Evolutionary conservation across 106 monocot genomes (phyloP), one percentile per base, ranked within the genome.

Genomic region (Phalaenopsis aphrodite): DNA sequence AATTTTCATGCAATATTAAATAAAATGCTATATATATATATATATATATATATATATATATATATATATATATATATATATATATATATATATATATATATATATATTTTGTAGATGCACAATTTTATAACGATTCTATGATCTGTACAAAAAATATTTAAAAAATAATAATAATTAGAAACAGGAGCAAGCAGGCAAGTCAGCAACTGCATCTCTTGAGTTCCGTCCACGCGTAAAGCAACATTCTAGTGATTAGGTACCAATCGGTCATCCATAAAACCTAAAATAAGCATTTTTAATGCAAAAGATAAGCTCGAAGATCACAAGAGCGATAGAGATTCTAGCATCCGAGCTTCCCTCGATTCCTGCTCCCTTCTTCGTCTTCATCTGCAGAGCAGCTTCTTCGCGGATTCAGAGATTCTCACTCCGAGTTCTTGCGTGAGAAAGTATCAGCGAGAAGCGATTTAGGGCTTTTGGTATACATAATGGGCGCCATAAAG

Each of bases 401-500:
- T 21, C 48, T 42, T 49, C 3, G 48, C 3, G 43, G 42, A 74
- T 30, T 30, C 74, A 18, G 39, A 37, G 24, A 1, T 73, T 73
- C 42, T 18, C 41, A 41, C 18, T 4, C 49, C n/a, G 23, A 19
- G 18, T 42, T 45, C 75, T 45, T 74, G 19, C 19, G 74, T 5
- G 11, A 74, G 6, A 6, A 4, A 4, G 43, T 45, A 6, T 3
- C 52, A 52, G 9, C 23, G 47, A 9, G 75, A 6, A 9, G 75
- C 76, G 14, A 76, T 76, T 52, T 48, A 76, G 76, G 76, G 42
- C n/a, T 48, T 47, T 74, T 1, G 12, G 43, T 19, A 74, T 19
- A 42, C 74, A 55, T 12, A 67, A 77, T 77, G 77, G 75, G 69
- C 6, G 74, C 81, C 46, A 82, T 85, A 46, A 78, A 78, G 80